Evolutionary conservation across 2,329 filamentous ascomycete genomes (phyloP), one percentile per base, ranked within the genome.

Genomic region (Beauveria rudraprayagi): DNA sequence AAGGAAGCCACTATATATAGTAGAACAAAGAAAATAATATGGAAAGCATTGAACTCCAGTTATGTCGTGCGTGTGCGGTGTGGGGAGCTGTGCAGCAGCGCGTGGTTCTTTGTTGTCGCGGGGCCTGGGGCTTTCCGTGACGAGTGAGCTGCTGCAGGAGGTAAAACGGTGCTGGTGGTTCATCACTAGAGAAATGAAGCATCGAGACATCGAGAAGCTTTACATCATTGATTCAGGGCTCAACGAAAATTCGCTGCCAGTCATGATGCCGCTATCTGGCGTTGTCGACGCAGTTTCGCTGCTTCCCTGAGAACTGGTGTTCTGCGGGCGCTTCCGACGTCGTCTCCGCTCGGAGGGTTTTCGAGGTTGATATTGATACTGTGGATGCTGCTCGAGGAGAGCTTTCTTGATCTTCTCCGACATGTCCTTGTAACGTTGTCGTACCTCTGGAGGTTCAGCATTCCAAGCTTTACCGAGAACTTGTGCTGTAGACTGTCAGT

Each of bases 311-410:
- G 61, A 24, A 14, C 58, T 57, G 14, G 41, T 43, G 34, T 47
- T 43, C 43, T 56, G 53, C 26, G 24, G 17, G 43, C 54, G 54
- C 43, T 59, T 28, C 22, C 63, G 56, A 22, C 68, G 69, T 19
- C 67, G 63, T 41, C 62, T 63, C 48, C 65, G 67, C 62, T 70
- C 69, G 11, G 61, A 64, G 34, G 70, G 65, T 60, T 70, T 72
- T 6, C 75, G 74, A 55, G 75, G 73, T 8, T 66, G 63, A 63
- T 78, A 78, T 60, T 73, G 71, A 65, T 78, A 78, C 54, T 72
- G 65, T 0, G 76, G 76, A 55, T 76, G 64, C 30, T 64, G 64
- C 24, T 66, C 59, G 8, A 70, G 65, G 9, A 73, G 65, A 17
- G 69, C 67, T 7, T 66, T 61, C 64, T 74, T 74, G 59, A 73